Evolutionary conservation across 208 protist genomes (phyloP).

Genomic region (Lotmaria passim): DNA sequence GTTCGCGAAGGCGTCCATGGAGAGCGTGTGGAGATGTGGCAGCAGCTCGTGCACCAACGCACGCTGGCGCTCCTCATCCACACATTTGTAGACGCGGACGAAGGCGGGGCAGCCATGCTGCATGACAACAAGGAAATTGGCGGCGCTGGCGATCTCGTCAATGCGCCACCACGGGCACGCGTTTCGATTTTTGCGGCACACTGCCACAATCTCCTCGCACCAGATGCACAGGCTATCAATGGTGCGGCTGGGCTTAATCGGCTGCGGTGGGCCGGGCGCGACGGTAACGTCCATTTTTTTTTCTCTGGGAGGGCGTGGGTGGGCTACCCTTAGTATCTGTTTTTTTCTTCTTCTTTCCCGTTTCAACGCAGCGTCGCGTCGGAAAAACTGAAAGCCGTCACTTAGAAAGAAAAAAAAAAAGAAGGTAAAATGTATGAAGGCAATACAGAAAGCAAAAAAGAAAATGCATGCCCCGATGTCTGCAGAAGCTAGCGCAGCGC

Average conservation of each 20-base stretch:
- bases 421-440: too few relatives aligned
- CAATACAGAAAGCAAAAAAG: too few relatives aligned
- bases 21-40: slow-evolving; percentile 59
- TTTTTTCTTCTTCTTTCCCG: background rate
- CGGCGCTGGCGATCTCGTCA: slow-evolving; percentile 56
- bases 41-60: slow-evolving; percentile 61
- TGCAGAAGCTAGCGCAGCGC: too few relatives aligned
- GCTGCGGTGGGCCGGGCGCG: background rate
- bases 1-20: slow-evolving; percentile 85
- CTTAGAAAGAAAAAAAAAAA: too few relatives aligned
- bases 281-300: background rate
- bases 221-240: background rate
- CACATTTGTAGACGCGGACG: slow-evolving; percentile 78
- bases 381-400: too few relatives aligned
- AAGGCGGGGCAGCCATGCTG: slow-evolving; percentile 88
- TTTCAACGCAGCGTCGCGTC: too few relatives aligned
- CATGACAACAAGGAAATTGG: slow-evolving; percentile 71
- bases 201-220: background rate
- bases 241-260: background rate
- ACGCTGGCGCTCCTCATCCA: slow-evolving; percentile 52
- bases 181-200: too few relatives aligned
- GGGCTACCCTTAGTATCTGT: background rate
- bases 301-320: too few relatives aligned
- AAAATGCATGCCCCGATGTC: too few relatives aligned
- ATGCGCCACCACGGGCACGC: slow-evolving; percentile 35